phyloP scores from a whole-genome alignment of 495 filamentous ascomycete genomes.

The Aspergillus coremiiformis region DNA sequence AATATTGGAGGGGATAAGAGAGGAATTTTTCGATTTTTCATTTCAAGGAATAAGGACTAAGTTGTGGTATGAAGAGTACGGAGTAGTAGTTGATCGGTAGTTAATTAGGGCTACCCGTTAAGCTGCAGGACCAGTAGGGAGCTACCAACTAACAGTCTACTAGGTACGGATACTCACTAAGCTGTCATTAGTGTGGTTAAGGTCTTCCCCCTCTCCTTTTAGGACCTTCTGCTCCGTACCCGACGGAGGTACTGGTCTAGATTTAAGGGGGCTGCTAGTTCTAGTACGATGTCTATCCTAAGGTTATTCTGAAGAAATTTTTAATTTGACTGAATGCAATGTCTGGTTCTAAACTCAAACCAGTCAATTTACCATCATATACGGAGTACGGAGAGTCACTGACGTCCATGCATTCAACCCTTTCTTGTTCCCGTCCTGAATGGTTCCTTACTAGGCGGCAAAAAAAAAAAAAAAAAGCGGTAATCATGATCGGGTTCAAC shows the following conservation, averaged over 20 bases:
- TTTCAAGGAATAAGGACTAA: no score
- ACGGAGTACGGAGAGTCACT: background rate
- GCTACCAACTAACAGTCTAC: background rate
- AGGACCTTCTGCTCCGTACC: no score
- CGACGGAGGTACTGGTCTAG: no score
- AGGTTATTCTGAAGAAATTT: background rate
- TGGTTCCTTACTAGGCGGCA: background rate
- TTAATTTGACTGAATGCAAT: background rate
- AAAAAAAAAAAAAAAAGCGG: background rate
- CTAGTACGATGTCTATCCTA: background rate
- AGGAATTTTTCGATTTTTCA: background rate
- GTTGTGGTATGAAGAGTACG: no score
- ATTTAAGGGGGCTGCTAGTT: background rate
- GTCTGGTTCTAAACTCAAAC: background rate
- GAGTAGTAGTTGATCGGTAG: background rate
- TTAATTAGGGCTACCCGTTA: background rate
- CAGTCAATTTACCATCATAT: background rate
- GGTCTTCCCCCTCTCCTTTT: background rate
- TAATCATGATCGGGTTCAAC: background rate
- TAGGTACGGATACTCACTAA: background rate
- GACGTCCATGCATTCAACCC: background rate
- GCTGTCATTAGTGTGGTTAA: slow-evolving; percentile 1
- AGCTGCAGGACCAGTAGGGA: slow-evolving; percentile 1
- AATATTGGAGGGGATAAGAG: background rate
- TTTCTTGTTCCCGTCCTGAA: background rate